Conservation (phyloP, 1,284 basidiomycete genomes). For the Ceratobasidium sp. region DNA sequence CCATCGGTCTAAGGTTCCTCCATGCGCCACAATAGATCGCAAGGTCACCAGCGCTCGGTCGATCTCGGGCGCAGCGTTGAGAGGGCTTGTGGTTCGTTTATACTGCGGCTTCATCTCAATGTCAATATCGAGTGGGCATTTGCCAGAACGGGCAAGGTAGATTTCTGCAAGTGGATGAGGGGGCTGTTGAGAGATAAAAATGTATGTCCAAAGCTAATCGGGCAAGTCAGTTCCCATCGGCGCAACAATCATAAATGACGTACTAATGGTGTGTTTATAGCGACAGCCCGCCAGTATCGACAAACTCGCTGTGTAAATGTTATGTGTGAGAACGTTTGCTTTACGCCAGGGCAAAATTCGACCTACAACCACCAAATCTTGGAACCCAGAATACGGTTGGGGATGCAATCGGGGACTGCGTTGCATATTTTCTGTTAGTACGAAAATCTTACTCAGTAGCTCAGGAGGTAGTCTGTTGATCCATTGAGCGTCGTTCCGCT, state of each 20-base stretch:
- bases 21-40: background rate
- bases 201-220: slow-evolving; percentile 25
- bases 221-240: background rate
- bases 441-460: slow-evolving; percentile 4
- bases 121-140: slow-evolving; percentile 14
- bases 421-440: background rate
- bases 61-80: background rate
- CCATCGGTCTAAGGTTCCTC: background rate
- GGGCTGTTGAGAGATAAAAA: slow-evolving; percentile 11
- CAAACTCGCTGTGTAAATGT: background rate
- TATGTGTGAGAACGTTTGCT: background rate
- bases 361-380: slow-evolving; percentile 5
- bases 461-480: slow-evolving; percentile 25
- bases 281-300: slow-evolving; percentile 2
- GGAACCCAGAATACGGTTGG: background rate
- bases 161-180: background rate
- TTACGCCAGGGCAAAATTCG: background rate
- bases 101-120: slow-evolving; percentile 23
- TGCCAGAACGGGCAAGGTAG: slow-evolving; percentile 23
- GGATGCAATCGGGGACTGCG: background rate
- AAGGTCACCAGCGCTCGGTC: background rate
- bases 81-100: background rate
- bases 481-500: background rate
- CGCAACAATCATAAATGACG: background rate
- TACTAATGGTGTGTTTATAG: slow-evolving; percentile 25